phyloP scores from a whole-genome alignment of 257 asterid genomes.

The Petunia secreta region DNA sequence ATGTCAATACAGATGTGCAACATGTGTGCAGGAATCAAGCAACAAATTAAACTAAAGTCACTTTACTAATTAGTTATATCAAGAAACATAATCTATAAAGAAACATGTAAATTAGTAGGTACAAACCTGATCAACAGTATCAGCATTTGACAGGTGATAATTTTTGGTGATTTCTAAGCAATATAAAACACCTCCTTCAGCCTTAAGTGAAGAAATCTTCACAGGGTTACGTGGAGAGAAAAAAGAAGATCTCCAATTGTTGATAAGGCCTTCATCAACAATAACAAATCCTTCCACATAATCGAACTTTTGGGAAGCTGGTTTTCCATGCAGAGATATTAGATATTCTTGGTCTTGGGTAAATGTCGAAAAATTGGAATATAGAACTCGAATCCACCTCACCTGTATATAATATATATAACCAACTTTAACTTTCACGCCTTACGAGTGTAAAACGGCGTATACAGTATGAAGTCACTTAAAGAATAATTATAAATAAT shows the following conservation, averaged over 20 bases:
- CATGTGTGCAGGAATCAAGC: conserved; percentile 18
- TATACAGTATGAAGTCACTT: too few species aligned
- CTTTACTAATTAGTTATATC: not conserved
- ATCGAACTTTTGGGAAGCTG: conserved; percentile 50
- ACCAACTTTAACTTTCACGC: not conserved
- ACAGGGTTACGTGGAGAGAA: conserved; percentile 73
- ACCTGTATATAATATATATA: conserved; percentile 45
- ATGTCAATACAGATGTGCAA: not conserved
- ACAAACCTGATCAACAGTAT: conserved; percentile 55
- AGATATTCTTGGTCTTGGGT: conserved; percentile 78
- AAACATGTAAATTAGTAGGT: not conserved
- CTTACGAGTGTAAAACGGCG: too few species aligned
- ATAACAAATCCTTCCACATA: conserved; percentile 84
- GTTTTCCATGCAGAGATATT: conserved; percentile 56
- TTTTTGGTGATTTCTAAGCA: conserved; percentile 77
- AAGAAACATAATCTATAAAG: not conserved
- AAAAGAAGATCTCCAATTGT: conserved; percentile 86
- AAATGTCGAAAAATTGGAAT: conserved; percentile 62
- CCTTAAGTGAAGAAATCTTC: conserved; percentile 57
- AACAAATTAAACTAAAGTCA: not conserved
- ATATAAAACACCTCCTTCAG: conserved; percentile 65
- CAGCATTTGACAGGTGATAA: conserved; percentile 45
- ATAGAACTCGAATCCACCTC: conserved; percentile 79
- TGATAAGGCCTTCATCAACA: conserved; percentile 71
- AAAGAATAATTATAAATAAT: not conserved